Evolutionary conservation across 2,329 filamentous ascomycete species (phyloP), one percentile per base, ranked within the genome.

Genomic region (Coniosporium tulheliwenetii): DNA sequence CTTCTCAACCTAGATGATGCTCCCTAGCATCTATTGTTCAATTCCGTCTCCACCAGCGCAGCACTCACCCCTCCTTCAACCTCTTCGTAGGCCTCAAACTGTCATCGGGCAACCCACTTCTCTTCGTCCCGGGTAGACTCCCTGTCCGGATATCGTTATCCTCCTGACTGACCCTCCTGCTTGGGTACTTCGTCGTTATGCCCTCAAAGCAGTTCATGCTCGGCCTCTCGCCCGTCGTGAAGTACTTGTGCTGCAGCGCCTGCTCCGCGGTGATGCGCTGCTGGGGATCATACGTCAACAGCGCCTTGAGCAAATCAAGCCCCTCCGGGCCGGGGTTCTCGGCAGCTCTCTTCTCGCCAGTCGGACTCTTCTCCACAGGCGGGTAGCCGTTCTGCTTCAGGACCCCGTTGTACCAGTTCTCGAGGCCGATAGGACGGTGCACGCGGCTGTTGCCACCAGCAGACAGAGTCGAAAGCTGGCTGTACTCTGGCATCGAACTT

Each of bases 111-210:
- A 94, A 55, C 0, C 83, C 89, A 47, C 81, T 89, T 44, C 87
- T 70, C 65, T 96, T 96, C 0, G 87, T 94, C 0, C 89, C 91
- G 0, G 89, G 85, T 31, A 95, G 61, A 58, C 85, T 93, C 36
- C 80, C 79, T 0, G 84, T 87, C n/a, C 85, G 71, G 42, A 96
- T 95, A 59, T 96, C 91, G 51, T 94, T 93, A 56, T 95, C 86
- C 53, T 98, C 91, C 52, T 93, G 81, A 51, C 82, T 94, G 34
- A 98, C 87, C 38, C 89, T 75, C 7, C 91, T 73, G 53, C 86
- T 79, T 0, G 91, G 91, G 58, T 98, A 98, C 53, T 91, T 85
- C 46, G 77, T 77, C 60, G 85, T 85, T 40, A 86, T 71, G 0
- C 87, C 86, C 53, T 94, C 85, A 50, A 98, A 98, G 55, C 86